Percentiles rank a stretch among this genome's conserved stretches.
Evolutionary conservation across 108 stramenopile genomes (phyloP).

Genomic region (Discostella stelligeroides): DNA sequence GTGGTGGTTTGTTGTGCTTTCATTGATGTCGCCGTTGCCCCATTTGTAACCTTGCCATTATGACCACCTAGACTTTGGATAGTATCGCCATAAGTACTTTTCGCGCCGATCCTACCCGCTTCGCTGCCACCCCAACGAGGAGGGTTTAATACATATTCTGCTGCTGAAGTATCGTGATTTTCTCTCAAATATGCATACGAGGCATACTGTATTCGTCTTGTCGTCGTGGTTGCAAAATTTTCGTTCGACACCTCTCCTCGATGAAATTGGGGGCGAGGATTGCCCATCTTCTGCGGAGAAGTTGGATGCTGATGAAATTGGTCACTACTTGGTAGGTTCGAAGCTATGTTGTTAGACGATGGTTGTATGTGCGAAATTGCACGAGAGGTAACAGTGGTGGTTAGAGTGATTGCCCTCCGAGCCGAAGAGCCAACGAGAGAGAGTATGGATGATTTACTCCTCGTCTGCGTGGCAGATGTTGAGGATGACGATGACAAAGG

Average conservation of each 20-base stretch:
- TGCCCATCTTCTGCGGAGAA: background rate
- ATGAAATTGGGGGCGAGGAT: slow-evolving; percentile 46
- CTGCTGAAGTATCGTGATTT: slow-evolving; percentile 29
- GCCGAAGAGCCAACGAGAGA: slow-evolving; percentile 45
- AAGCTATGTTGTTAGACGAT: slow-evolving; percentile 10
- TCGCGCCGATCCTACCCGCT: background rate
- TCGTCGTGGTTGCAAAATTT: too few relatives aligned
- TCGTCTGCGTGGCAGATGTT: background rate
- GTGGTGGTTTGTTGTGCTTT: background rate
- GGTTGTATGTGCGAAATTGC: slow-evolving; percentile 5
- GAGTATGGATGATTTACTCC: slow-evolving; percentile 23
- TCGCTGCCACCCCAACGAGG: slow-evolving; percentile 39
- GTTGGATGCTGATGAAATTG: background rate
- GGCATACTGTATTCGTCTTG: slow-evolving; percentile 59
- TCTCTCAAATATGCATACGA: slow-evolving; percentile 69
- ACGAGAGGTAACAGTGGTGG: slow-evolving; percentile 11
- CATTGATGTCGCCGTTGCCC: background rate
- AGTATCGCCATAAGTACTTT: slow-evolving; percentile 4
- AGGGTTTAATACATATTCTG: slow-evolving; percentile 44
- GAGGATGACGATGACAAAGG: background rate
- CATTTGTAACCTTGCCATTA: too few relatives aligned
- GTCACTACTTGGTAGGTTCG: too few relatives aligned
- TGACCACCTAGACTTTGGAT: background rate
- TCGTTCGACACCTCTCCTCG: too few relatives aligned
- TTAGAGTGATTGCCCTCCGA: slow-evolving; percentile 30